Evolutionary conservation across 2,329 filamentous ascomycete species (phyloP), one percentile per base, ranked within the genome.

Genomic region (Cladorrhinum sp.): DNA sequence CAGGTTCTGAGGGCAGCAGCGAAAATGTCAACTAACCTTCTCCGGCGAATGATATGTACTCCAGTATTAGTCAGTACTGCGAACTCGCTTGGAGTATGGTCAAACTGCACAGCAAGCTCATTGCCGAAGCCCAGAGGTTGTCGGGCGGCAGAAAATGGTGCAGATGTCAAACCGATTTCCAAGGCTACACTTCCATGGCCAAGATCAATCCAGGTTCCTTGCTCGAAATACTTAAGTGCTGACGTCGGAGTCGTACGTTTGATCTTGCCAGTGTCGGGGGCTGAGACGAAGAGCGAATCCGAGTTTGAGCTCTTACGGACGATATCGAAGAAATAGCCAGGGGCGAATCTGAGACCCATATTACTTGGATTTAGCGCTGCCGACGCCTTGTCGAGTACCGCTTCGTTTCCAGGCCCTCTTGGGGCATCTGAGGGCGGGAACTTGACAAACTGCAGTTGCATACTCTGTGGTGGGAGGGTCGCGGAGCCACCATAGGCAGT

Each of bases 401-500:
- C 67, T 29, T 82, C 79, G n/a, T 67, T 67, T 12, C 66, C 58
- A 72, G 68, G 61, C 70, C 66, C 59, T 72, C 41, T 55, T 10
- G 58, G 16, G 16, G 45, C 64, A 61, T 75, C 77, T 41, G 78
- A 74, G 0, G 95, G 95, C 1, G 96, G 95, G 61, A 96, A 96
- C 71, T 95, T 96, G 74, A 99, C 91, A 70, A 96, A 95, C 67
- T 96, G 90, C n/a, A 97, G 87, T 74, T 97, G 93, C 92, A 99
- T 97, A 75, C 92, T 97, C 68, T 91, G 93, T 0, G 95, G 93
- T 0, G 90, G 87, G 60, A 81, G 74, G 61, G 81, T 64, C 9
- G 59, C 87, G 7, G 84, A 81, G 20, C 84, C 80, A 22, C 83
- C 83, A 13, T 81, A 82, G 27, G 85, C 80, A 72, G 81, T 83